These are phyloP conservation scores for Breviolum minutum DNA, from an alignment of 73 alveolate species.

Conservation along the genomic window DNA sequence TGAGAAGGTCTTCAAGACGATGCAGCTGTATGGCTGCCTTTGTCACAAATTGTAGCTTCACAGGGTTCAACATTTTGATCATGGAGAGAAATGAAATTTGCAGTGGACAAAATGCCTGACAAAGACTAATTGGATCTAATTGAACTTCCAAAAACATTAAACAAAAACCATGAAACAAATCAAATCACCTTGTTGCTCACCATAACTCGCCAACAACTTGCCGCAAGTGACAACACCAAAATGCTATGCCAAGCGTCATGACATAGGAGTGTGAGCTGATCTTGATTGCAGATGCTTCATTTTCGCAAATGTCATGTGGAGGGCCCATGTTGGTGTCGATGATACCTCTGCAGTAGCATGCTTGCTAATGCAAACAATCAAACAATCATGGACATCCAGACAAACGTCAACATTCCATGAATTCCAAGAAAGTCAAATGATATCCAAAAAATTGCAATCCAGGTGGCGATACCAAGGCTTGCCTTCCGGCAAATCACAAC, in stretches of 20 bases:
- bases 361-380: no score
- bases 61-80: not conserved
- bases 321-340: conserved; percentile 85
- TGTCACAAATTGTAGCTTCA: not conserved
- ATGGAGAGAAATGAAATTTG: no score
- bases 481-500: conserved; percentile 78
- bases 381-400: not conserved
- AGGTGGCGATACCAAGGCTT: conserved; percentile 77
- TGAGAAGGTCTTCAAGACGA: conserved; percentile 76
- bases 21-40: conserved; percentile 95
- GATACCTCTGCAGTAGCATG: conserved; percentile 26
- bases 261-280: conserved; percentile 58
- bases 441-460: not conserved
- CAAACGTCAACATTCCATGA: not conserved
- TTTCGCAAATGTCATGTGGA: conserved; percentile 80
- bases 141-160: no score
- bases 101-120: no score
- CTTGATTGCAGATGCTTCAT: conserved; percentile 33
- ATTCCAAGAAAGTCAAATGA: not conserved
- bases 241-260: conserved; percentile 39
- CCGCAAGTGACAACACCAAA: no score
- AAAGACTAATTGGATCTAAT: no score
- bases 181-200: no score
- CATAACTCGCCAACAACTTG: no score
- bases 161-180: no score